Base-by-base conservation (phyloP, 768 basidiomycete genomes). In the Megacollybia marginata region DNA sequence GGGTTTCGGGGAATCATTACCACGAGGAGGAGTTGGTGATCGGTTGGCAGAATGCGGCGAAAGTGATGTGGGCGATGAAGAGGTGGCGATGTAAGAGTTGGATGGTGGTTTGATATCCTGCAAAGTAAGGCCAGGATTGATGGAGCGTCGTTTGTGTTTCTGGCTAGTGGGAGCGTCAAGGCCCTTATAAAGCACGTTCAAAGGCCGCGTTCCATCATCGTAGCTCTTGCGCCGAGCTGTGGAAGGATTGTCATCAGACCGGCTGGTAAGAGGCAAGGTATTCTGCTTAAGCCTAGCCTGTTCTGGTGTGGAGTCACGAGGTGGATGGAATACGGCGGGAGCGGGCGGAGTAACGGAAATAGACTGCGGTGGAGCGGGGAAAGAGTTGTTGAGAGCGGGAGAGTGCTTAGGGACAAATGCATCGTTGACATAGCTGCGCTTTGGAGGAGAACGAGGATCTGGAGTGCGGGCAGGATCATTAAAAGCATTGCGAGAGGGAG, bases 131-230 rank as follows among this genome's bases (percentile, higher is more conserved):
- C 67, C 73, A 7, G 75, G 75, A 54, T 76, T 76, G 46, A 77
- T 76, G 33, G 76, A 76, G 43, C 72, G 70, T 36, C 74, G 70
- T 56, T 71, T 75, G 34, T 74, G 70, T 34, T 69, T 33, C 60
- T 53, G 11, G 66, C 69, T 44, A 62, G 58, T 33, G 72, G 64
- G 18, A 64, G 61, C 19, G 65, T 65, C 28, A 46, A 44, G 62
- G 44, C 31, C 46, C 49, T 43, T 52, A 51, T 33, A 19, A 44
- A 40, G 19, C 40, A 15, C n/a, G 15, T 73, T 65, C 43, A 74
- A 55, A 9, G 73, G 70, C 35, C 70, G 70, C 47, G 72, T 64
- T 23, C 74, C 69, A 49, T 74, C 72, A 50, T 75, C 74, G 51
- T 70, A 71, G 48, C 73, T 76, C 42, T 62, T 62, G 43, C 71